Conservation (phyloP, 257 asterid genomes). For the Solanum stenotomum region DNA sequence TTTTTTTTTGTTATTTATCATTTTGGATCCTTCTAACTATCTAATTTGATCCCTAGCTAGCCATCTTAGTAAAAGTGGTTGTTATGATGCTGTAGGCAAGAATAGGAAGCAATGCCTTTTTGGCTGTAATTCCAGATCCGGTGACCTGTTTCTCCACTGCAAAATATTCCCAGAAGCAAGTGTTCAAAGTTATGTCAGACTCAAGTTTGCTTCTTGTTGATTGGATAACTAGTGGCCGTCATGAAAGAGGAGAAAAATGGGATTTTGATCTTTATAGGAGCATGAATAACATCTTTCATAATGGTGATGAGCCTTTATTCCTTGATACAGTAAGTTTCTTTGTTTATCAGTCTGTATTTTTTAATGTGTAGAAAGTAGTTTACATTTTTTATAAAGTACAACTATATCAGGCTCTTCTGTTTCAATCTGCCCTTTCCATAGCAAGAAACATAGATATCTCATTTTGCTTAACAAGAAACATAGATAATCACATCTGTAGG, state of each 20-base stretch:
- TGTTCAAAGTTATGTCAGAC: conserved; percentile 39
- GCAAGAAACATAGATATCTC: not conserved
- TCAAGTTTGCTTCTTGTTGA: conserved; percentile 85
- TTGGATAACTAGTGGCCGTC: conserved; percentile 97
- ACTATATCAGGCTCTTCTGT: not conserved
- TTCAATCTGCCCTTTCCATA: not conserved
- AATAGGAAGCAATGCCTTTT: conserved; percentile 51
- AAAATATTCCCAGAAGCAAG: conserved; percentile 69
- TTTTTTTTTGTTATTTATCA: not conserved
- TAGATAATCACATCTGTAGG: not conserved
- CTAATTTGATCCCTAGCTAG: not conserved
- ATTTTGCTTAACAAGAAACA: not conserved
- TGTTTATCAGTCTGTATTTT: not conserved
- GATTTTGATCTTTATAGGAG: conserved; percentile 70
- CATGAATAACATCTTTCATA: conserved; percentile 51
- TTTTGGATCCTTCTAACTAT: not conserved
- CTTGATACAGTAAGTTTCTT: conserved; percentile 63
- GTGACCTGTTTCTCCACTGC: conserved; percentile 97
- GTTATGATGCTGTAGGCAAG: conserved; percentile 57
- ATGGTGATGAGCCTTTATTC: conserved; percentile 54
- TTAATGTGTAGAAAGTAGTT: not conserved
- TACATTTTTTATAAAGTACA: not conserved
- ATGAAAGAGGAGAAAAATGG: conserved; percentile 89
- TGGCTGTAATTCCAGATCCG: conserved; percentile 91
- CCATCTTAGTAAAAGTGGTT: conserved; percentile 20